phyloP scores from a whole-genome alignment of 805 yeast species.

The Metschnikowia colocasiae region DNA sequence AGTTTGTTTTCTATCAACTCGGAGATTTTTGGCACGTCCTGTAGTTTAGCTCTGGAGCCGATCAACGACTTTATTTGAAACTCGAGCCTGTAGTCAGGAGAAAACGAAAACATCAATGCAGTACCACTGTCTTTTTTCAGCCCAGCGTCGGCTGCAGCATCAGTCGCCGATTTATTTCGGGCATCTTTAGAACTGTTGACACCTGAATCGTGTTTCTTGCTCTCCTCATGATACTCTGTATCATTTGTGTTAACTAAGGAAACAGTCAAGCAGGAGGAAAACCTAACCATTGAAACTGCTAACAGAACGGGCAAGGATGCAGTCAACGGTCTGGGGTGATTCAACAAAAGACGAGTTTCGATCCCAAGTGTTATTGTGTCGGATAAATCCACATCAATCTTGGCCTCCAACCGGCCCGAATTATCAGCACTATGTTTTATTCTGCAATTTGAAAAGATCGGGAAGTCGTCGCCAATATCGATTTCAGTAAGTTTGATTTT shows the following conservation, averaged over 20 bases:
- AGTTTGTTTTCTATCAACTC: slow-evolving; percentile 78
- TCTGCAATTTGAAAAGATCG: slow-evolving; percentile 90
- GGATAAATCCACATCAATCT: slow-evolving; percentile 84
- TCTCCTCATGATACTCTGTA: slow-evolving; percentile 23
- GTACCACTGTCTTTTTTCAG: slow-evolving; percentile 40
- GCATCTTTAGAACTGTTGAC: slow-evolving; percentile 5
- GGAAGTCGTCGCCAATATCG: slow-evolving; percentile 92
- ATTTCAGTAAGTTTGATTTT: slow-evolving; percentile 77
- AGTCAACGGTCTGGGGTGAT: slow-evolving; percentile 77
- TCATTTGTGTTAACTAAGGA: slow-evolving; percentile 53
- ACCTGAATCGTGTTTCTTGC: slow-evolving; percentile 7
- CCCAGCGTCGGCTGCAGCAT: not conserved
- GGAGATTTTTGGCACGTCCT: slow-evolving; percentile 88
- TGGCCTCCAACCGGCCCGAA: slow-evolving; percentile 66
- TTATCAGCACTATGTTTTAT: slow-evolving; percentile 58
- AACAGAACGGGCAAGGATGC: slow-evolving; percentile 85
- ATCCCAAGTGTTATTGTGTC: slow-evolving; percentile 85
- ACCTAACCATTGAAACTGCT: slow-evolving; percentile 83
- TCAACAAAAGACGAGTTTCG: slow-evolving; percentile 72
- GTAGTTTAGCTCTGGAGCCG: slow-evolving; percentile 88
- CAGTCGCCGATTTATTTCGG: not conserved
- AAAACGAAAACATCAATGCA: slow-evolving; percentile 81
- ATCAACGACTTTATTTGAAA: slow-evolving; percentile 84
- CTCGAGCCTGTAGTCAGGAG: slow-evolving; percentile 87
- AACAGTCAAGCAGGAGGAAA: slow-evolving; percentile 84